Evolutionary conservation across 176 grass and related monocot genomes (phyloP), one percentile per base, ranked within the genome.

Genomic region (Dendrocalamus sinicus): DNA sequence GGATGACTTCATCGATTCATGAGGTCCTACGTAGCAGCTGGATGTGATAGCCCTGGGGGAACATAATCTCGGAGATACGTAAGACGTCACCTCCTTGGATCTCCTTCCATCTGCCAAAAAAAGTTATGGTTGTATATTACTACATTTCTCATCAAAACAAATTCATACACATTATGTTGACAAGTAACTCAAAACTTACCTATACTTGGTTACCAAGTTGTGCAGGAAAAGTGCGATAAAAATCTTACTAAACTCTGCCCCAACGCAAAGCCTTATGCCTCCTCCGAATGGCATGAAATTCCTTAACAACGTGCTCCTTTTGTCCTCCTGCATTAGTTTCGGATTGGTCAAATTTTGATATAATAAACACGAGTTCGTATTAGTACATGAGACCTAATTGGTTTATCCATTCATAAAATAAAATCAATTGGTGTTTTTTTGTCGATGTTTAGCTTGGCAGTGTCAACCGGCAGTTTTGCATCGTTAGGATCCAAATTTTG

Each of bases 281-380:
- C 70, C 55, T 35, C 81, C 69, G 9, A 83, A 83, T 13, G 81
- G 67, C 11, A 82, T 82, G 67, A 71, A 82, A 30, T 82, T 82
- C 37, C 37, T 55, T 3, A 71, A 8, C 4, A 82, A 6, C 5
- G 0, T n/a, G 43, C 53, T 73, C 19, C 12, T 44, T 17, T 83
- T 83, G 9, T 46, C 26, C 16, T 83, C 80, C 80, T 72, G 52
- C 2, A 40, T 3, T 28, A 11, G 47, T 48, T 48, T 48, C 47
- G 47, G 47, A 48, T 48, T 48, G 47, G 47, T 48, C 47, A 48
- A 48, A 48, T 48, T 48, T 48, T 48, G 11, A 48, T 48, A 48
- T 48, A 47, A 47, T 47, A 48, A 13, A 48, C 47, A 48, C 47
- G 12, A 48, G 47, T 4, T 48, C 2, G 47, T 13, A 48, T 48